These are phyloP conservation scores for Corylus americana DNA, from an alignment of 306 rosid species.

Conservation along the genomic window DNA sequence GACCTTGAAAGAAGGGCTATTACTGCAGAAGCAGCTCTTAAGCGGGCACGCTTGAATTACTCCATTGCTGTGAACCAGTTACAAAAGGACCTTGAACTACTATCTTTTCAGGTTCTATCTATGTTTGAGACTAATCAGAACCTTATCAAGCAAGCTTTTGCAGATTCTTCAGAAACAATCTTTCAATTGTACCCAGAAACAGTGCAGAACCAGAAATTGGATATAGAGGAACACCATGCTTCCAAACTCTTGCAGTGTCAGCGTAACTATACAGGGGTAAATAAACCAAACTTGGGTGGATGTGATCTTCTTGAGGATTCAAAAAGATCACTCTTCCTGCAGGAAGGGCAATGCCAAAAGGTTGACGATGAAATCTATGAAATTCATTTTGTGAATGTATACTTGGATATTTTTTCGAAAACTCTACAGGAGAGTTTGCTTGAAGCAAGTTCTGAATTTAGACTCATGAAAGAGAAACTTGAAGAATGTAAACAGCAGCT, in stretches of 20 bases:
- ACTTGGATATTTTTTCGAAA: conserved; percentile 82
- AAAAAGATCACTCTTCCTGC: conserved; percentile 73
- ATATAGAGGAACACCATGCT: conserved; percentile 44
- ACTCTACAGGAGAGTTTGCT: conserved; percentile 74
- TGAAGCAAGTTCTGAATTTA: conserved; percentile 63
- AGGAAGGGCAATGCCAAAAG: conserved; percentile 78
- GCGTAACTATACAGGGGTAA: conserved; percentile 45
- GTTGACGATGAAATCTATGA: conserved; percentile 84
- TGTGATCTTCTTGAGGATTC: conserved; percentile 59
- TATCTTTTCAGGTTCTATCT: conserved; percentile 83
- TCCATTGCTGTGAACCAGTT: conserved; percentile 93
- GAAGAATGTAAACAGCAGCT: conserved; percentile 70
- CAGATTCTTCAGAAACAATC: conserved; percentile 64
- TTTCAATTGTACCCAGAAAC: conserved; percentile 43
- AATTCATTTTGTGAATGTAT: conserved; percentile 67
- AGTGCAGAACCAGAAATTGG: conserved; percentile 39
- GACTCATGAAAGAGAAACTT: conserved; percentile 50
- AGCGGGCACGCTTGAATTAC: conserved; percentile 94
- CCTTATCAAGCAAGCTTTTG: conserved; percentile 77
- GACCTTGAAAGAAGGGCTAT: conserved; percentile 88
- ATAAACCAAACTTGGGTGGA: conserved; percentile 59
- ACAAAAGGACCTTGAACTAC: conserved; percentile 93
- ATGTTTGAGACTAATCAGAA: conserved; percentile 92
- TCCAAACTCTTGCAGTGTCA: conserved; percentile 45
- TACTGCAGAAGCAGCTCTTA: conserved; percentile 86